phyloP scores from a whole-genome alignment of 225 moss, liverwort and hornwort genomes.

The Anthoceros angustus region DNA sequence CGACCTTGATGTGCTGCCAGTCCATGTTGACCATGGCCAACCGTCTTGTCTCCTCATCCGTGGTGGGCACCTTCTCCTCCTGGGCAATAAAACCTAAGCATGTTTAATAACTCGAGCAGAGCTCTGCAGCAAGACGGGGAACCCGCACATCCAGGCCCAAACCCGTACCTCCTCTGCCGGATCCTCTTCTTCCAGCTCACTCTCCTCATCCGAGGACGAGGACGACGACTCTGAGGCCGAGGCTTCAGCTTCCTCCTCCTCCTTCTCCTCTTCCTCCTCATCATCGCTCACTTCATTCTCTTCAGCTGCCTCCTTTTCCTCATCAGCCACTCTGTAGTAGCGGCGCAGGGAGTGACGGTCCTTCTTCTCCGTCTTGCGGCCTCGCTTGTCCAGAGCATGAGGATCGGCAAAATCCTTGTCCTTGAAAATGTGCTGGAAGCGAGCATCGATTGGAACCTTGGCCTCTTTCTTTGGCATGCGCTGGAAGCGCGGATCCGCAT shows the following conservation, averaged over 20 bases:
- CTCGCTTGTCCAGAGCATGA: conserved; percentile 42
- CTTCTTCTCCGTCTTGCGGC: conserved; percentile 37
- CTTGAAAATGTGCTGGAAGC: conserved; percentile 69
- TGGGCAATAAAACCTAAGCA: neutral
- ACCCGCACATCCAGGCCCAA: neutral
- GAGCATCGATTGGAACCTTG: conserved; percentile 71
- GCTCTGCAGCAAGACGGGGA: neutral
- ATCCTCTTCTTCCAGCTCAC: conserved; percentile 30
- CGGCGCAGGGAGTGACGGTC: conserved; percentile 41
- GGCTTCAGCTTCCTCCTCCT: conserved; percentile 20
- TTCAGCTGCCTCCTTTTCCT: conserved; percentile 14
- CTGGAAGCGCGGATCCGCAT: conserved; percentile 79
- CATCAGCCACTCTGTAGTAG: conserved; percentile 57
- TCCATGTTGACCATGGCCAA: conserved; percentile 94
- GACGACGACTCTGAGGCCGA: conserved; percentile 21
- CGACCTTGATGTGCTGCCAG: conserved; percentile 51
- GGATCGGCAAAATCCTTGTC: conserved; percentile 62
- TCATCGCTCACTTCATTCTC: conserved; percentile 8
- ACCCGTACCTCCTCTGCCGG: conserved; percentile 17
- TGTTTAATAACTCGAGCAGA: neutral
- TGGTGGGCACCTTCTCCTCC: conserved; percentile 50
- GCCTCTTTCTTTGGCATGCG: conserved; percentile 59
- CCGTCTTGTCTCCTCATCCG: conserved; percentile 52
- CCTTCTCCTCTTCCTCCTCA: conserved; percentile 13
- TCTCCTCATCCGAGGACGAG: conserved; percentile 68